Evolutionary conservation across 2,329 filamentous ascomycete species (phyloP).

Genomic region (Fusarium sp.): DNA sequence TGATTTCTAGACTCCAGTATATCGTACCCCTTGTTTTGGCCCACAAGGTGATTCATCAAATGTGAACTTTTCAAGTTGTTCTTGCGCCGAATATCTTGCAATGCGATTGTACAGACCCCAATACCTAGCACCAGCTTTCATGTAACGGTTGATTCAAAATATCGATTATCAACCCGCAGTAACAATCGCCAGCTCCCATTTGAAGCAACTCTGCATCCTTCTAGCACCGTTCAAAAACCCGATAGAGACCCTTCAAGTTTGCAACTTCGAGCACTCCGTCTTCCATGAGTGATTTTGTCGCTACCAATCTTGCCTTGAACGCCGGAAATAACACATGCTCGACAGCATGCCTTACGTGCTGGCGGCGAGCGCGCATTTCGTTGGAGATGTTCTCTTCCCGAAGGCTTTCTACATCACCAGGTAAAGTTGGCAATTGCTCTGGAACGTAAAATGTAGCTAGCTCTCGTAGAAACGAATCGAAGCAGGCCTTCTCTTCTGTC

Average conservation of each 20-base stretch:
- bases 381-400: conserved; percentile 58
- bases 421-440: conserved; percentile 76
- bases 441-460: conserved; percentile 92
- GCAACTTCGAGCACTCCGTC: conserved; percentile 86
- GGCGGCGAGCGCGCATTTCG: conserved; percentile 69
- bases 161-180: conserved; percentile 4
- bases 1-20: conserved; percentile 3
- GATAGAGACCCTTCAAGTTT: conserved; percentile 90
- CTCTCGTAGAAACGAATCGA: conserved; percentile 85
- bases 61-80: conserved; percentile 4
- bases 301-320: conserved; percentile 84
- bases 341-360: conserved; percentile 78
- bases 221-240: conserved; percentile 94
- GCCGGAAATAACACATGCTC: conserved; percentile 93
- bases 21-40: background rate
- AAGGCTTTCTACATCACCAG: conserved; percentile 50
- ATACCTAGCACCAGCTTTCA: conserved; percentile 4
- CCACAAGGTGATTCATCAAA: background rate
- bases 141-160: conserved; percentile 6
- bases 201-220: conserved; percentile 2
- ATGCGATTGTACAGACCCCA: conserved; percentile 6
- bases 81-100: background rate
- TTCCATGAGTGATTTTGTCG: conserved; percentile 80
- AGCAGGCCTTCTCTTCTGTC: conserved; percentile 86
- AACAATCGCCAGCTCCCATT: conserved; percentile 3